Evolutionary conservation across 352 stramenopile species (phyloP).

Genomic region (Lagenidium sp.): DNA sequence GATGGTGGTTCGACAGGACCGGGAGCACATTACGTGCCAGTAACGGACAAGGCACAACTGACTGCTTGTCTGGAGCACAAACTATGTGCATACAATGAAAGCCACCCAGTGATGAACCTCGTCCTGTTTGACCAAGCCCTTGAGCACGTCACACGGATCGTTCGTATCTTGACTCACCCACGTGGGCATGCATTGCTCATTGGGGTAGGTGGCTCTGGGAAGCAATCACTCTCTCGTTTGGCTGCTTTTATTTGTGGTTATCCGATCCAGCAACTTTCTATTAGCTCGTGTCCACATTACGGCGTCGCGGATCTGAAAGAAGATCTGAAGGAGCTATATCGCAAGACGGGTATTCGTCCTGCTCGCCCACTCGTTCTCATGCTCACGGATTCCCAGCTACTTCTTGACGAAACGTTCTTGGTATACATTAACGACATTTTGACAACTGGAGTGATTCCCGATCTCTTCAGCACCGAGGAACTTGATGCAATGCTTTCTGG

Average conservation of each 20-base stretch:
- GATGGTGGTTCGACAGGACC: neutral
- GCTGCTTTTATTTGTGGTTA: conserved; percentile 85
- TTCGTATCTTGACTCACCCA: conserved; percentile 68
- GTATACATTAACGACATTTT: conserved; percentile 86
- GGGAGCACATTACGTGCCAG: conserved; percentile 31
- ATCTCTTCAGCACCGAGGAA: conserved; percentile 85
- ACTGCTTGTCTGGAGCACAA: conserved; percentile 47
- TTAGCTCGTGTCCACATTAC: conserved; percentile 48
- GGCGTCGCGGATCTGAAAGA: conserved; percentile 76
- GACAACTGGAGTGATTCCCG: conserved; percentile 56
- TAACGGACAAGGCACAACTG: conserved; percentile 44
- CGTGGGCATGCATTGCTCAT: conserved; percentile 82
- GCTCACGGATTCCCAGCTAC: conserved; percentile 79
- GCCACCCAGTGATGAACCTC: conserved; percentile 88
- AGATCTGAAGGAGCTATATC: conserved; percentile 87
- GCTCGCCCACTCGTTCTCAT: conserved; percentile 83
- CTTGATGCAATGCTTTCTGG: conserved; percentile 79
- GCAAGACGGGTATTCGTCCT: conserved; percentile 78
- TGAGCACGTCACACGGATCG: conserved; percentile 84
- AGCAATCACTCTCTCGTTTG: conserved; percentile 87
- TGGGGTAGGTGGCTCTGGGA: conserved; percentile 78
- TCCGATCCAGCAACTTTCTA: conserved; percentile 50
- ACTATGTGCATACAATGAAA: conserved; percentile 87
- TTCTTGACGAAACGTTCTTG: conserved; percentile 80
- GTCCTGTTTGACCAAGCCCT: conserved; percentile 90